Evolutionary conservation across 2,329 filamentous ascomycete genomes (phyloP), one percentile per base, ranked within the genome.

Genomic region (Tolypocladium capitatum): DNA sequence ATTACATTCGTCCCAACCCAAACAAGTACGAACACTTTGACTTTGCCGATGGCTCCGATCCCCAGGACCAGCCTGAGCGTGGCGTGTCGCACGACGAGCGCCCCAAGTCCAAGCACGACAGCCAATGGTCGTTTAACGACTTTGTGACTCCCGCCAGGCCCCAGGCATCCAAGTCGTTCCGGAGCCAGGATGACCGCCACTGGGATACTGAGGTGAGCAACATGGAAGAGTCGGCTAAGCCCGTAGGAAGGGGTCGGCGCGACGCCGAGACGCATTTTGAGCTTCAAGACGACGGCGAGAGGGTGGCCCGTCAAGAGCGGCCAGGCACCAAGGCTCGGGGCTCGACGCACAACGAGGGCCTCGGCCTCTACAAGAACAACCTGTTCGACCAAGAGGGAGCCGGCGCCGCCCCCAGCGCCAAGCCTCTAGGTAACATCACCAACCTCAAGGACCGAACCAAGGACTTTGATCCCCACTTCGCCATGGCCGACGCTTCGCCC

Each of bases 101-200:
- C 24, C 63, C 68, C 51, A 75, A 74, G 59, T 71, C 73, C 47
- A 86, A 84, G 68, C 82, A 87, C 61, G 70, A 74, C 50, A 81
- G 81, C 53, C 83, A 86, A 52, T 96, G 91, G 89, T 80, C 81
- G 44, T 97, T 97, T 64, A 80, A 87, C 51, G 89, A 95, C 66
- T 94, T 94, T 58, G 70, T 72, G 16, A 95, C 90, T 0, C 91
- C 91, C 0, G 76, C 83, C 54, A 95, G 94, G 72, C 55, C 68
- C 27, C 71, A 78, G 43, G 73, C 76, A 5, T 68, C 73, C 42
- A 85, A 83, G 63, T 63, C 76, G 21, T 60, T 72, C 46, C 76
- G 81, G 50, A 70, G 75, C 35, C 79, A 88, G 59, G 81, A 92
- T 51, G 75, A 82, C 51, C 83, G 86, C 48, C 84, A 92, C 63